Percentiles rank a stretch among this genome's conserved stretches.
Evolutionary conservation across 2,329 filamentous ascomycete genomes (phyloP).

Genomic region (Fusarium miscanthi): DNA sequence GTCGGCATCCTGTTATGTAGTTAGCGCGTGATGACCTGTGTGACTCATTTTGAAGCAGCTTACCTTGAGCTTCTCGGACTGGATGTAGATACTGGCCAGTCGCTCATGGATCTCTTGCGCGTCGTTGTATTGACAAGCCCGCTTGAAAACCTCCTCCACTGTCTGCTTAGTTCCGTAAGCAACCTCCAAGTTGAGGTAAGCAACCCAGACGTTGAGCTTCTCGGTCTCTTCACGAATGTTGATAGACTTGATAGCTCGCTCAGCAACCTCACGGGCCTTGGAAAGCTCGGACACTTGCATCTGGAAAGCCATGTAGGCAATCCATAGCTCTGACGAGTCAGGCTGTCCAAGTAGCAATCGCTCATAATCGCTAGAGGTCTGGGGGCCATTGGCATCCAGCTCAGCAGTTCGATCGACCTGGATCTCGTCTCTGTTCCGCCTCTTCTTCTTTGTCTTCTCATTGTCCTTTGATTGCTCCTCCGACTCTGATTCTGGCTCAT

Average conservation of each 20-base stretch:
- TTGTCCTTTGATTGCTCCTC: constrained; percentile 51
- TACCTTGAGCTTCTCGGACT: constrained; percentile 86
- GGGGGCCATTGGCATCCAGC: constrained; percentile 87
- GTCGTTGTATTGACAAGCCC: constrained; percentile 94
- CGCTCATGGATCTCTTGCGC: constrained; percentile 89
- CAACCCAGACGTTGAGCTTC: constrained; percentile 96
- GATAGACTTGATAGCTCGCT: constrained; percentile 91
- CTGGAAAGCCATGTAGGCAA: constrained; percentile 99
- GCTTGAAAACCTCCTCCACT: constrained; percentile 87
- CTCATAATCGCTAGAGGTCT: constrained; percentile 92
- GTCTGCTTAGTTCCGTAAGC: constrained; percentile 86
- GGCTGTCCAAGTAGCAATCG: constrained; percentile 90
- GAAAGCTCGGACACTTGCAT: constrained; percentile 89
- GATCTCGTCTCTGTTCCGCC: constrained; percentile 79
- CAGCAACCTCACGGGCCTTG: constrained; percentile 88
- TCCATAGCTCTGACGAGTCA: constrained; percentile 93
- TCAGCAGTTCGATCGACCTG: constrained; percentile 93
- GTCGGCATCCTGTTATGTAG: constrained; percentile 79
- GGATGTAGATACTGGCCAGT: constrained; percentile 93
- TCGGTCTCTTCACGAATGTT: constrained; percentile 90
- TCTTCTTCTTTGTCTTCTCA: constrained; percentile 67
- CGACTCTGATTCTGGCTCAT: constrained; percentile 66
- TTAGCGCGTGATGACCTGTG: constrained; percentile 41
- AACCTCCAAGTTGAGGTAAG: constrained; percentile 92
- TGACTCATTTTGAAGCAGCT: constrained; percentile 47